These are phyloP conservation scores for Diophrys sp. DNA, from an alignment of 73 alveolate genomes.

Conservation along the genomic window DNA sequence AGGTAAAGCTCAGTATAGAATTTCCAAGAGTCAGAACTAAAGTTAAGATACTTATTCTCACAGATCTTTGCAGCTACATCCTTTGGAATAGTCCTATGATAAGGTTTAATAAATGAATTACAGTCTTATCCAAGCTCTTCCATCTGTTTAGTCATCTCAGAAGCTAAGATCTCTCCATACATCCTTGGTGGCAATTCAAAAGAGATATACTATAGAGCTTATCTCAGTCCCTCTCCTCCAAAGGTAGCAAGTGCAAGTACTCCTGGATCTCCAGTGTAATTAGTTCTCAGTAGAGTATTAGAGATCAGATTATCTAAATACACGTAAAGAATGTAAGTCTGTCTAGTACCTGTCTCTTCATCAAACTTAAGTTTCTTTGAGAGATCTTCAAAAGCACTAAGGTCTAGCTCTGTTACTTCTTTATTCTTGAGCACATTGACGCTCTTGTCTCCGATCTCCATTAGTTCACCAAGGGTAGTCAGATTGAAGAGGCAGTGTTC, in stretches of 20 bases:
- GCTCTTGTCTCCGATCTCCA: slow-evolving; percentile 1
- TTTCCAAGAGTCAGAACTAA: background rate
- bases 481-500: slow-evolving; percentile 28
- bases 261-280: slow-evolving; percentile 1
- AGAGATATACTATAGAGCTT: background rate
- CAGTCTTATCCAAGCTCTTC: background rate
- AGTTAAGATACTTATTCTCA: background rate
- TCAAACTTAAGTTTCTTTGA: background rate
- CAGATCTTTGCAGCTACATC: background rate
- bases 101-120: background rate
- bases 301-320: slow-evolving; percentile 15
- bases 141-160: background rate
- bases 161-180: slow-evolving; percentile 8
- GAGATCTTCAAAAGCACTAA: background rate
- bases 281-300: slow-evolving; percentile 12
- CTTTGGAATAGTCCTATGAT: background rate
- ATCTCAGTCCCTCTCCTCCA: background rate
- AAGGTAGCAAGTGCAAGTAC: background rate
- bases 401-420: background rate
- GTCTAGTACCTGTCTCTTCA: background rate
- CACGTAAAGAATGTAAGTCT: slow-evolving; percentile 30
- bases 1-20: slow-evolving; percentile 1
- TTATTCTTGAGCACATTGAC: background rate
- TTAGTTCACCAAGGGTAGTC: slow-evolving; percentile 15
- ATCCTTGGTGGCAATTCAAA: background rate